Evolutionary conservation across 495 filamentous ascomycete species (phyloP).

Genomic region (Lasiosphaeria hispida): DNA sequence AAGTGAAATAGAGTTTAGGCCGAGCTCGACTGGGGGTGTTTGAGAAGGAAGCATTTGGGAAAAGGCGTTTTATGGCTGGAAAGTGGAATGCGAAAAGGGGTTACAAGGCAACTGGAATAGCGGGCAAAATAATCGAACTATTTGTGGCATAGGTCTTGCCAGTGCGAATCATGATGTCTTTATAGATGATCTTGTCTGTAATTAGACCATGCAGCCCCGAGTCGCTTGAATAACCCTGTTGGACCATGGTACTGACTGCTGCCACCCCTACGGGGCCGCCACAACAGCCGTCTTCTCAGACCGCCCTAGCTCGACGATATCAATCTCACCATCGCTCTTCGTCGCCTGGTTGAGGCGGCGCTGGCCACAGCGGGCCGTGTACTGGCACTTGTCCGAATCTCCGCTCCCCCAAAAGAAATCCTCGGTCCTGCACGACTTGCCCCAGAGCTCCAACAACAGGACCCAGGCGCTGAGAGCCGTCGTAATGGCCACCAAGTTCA

Average conservation of each 20-base stretch:
- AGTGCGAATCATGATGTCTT: too few species aligned
- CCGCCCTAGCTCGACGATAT: conserved; percentile 39
- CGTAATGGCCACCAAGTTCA: conserved; percentile 49
- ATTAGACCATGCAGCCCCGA: too few species aligned
- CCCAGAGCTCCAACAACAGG: conserved; percentile 51
- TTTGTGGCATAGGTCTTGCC: too few species aligned
- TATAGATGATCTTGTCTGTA: too few species aligned
- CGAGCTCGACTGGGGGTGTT: too few species aligned
- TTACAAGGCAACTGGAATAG: too few species aligned
- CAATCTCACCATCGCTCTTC: conserved; percentile 24
- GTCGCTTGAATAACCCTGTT: too few species aligned
- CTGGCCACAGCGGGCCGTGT: conserved; percentile 32
- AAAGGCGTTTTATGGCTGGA: too few species aligned
- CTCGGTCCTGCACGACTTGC: conserved; percentile 44
- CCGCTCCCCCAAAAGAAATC: conserved; percentile 31
- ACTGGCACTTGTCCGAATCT: conserved; percentile 24
- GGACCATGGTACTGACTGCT: too few species aligned
- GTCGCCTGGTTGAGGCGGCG: conserved; percentile 36
- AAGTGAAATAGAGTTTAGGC: not conserved
- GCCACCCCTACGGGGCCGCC: not conserved
- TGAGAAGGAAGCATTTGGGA: too few species aligned
- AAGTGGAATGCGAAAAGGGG: too few species aligned
- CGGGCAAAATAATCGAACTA: too few species aligned
- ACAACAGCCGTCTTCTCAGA: conserved; percentile 24
- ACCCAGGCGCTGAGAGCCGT: conserved; percentile 47